These are phyloP conservation scores for Penicillium steckii DNA, from an alignment of 495 filamentous ascomycete genomes.

Conservation along the genomic window DNA sequence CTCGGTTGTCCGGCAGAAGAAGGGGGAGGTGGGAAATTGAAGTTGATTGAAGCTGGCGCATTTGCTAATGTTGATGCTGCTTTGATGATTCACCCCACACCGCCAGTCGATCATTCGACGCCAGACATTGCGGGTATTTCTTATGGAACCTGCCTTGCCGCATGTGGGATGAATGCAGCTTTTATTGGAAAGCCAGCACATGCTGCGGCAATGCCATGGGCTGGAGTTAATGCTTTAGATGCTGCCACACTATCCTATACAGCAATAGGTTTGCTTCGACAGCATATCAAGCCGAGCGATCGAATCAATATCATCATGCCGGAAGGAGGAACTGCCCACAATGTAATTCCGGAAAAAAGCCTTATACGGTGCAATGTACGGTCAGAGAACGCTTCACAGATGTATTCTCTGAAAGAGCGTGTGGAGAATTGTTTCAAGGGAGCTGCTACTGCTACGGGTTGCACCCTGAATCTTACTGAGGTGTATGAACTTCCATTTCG, in stretches of 20 bases:
- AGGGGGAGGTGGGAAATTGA: constrained; percentile 63
- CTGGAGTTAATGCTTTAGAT: constrained; percentile 58
- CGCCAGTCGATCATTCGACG: background rate
- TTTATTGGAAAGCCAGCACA: constrained; percentile 27
- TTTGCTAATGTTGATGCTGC: constrained; percentile 56
- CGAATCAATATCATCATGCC: constrained; percentile 29
- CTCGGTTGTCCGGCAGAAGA: constrained; percentile 68
- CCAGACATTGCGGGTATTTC: background rate
- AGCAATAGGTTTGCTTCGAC: constrained; percentile 49
- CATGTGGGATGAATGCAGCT: background rate
- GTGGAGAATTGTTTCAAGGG: constrained; percentile 57
- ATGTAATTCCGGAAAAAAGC: background rate
- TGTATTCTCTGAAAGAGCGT: constrained; percentile 46
- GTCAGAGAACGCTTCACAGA: constrained; percentile 38
- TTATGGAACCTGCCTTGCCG: background rate
- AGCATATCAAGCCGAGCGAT: constrained; percentile 55
- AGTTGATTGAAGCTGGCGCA: constrained; percentile 55
- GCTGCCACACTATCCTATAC: constrained; percentile 55
- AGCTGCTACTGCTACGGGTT: constrained; percentile 55
- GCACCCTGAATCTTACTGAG: constrained; percentile 43
- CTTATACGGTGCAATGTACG: constrained; percentile 35
- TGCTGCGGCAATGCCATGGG: constrained; percentile 52
- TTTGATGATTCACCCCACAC: constrained; percentile 47
- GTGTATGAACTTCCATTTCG: constrained; percentile 19
- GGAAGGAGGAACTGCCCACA: background rate